These are phyloP conservation scores for Punctularia strigosozonata DNA, from an alignment of 768 basidiomycete species.

Conservation along the genomic window DNA sequence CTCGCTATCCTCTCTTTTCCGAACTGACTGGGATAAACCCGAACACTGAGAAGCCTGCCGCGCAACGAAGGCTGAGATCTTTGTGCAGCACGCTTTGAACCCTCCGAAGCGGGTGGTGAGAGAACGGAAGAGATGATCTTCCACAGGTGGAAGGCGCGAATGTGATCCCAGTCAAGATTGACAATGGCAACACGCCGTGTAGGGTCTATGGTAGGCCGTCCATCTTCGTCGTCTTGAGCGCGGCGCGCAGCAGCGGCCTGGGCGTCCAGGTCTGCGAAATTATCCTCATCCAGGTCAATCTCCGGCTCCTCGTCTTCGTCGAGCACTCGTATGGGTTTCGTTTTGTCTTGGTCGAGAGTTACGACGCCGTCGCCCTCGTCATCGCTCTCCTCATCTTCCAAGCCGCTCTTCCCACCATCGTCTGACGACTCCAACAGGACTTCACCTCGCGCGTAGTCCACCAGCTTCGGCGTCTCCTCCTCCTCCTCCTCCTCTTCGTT, in stretches of 20 bases:
- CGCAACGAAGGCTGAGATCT: conserved; percentile 21
- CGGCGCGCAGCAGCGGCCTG: conserved; percentile 55
- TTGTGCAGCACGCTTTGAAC: conserved; percentile 2
- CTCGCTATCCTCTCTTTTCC: conserved; percentile 76
- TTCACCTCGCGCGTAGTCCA: conserved; percentile 87
- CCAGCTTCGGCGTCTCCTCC: conserved; percentile 21
- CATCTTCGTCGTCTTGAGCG: conserved; percentile 29
- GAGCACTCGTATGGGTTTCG: conserved; percentile 27
- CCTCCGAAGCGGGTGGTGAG: conserved; percentile 39
- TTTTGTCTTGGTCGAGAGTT: conserved; percentile 34
- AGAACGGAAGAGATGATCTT: conserved; percentile 87
- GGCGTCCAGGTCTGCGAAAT: conserved; percentile 59
- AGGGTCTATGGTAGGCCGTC: conserved; percentile 26
- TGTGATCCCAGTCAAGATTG: conserved; percentile 97
- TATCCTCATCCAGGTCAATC: conserved; percentile 74
- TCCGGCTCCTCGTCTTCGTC: conserved; percentile 34
- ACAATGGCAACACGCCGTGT: conserved; percentile 80
- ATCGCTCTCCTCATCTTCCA: conserved; percentile 26
- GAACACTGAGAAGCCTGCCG: conserved; percentile 66
- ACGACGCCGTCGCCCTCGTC: conserved; percentile 34
- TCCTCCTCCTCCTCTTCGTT: conserved; percentile 27
- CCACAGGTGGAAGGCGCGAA: conserved; percentile 81
- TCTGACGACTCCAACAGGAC: conserved; percentile 81
- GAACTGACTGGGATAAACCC: conserved; percentile 89
- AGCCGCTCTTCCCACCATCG: conserved; percentile 41